phyloP scores from a whole-genome alignment of 2,329 filamentous ascomycete genomes.

The Claviceps africana region DNA sequence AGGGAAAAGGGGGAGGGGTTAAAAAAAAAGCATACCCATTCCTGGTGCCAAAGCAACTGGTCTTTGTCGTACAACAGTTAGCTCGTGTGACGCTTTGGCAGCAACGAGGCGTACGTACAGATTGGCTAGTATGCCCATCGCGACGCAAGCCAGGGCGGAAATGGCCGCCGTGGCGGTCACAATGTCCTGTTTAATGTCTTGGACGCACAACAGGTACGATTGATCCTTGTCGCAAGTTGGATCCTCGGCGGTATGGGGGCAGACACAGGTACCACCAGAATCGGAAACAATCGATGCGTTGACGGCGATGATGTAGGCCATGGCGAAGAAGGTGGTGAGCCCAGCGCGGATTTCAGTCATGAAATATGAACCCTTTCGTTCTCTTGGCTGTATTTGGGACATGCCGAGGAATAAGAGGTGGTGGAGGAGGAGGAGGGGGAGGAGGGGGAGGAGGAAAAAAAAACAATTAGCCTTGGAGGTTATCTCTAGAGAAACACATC shows the following conservation, averaged over 20 bases:
- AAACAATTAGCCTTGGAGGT: neutral
- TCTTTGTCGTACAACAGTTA: conserved; percentile 11
- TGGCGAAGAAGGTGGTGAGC: conserved; percentile 63
- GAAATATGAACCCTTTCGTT: conserved; percentile 63
- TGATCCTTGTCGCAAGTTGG: conserved; percentile 37
- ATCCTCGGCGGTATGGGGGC: conserved; percentile 37
- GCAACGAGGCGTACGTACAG: conserved; percentile 29
- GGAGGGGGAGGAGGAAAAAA: too few species aligned
- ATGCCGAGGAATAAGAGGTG: neutral
- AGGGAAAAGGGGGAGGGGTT: neutral
- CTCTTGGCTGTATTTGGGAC: conserved; percentile 37
- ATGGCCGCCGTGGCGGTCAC: conserved; percentile 80
- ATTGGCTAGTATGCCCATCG: conserved; percentile 72
- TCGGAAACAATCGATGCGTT: conserved; percentile 43
- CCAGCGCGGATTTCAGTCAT: conserved; percentile 75
- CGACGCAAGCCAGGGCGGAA: conserved; percentile 63
- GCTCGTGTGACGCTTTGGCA: neutral
- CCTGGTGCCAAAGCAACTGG: conserved; percentile 27
- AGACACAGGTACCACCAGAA: conserved; percentile 64
- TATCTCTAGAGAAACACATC: neutral
- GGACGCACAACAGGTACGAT: conserved; percentile 49
- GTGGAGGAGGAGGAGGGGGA: too few species aligned
- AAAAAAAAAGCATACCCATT: conserved; percentile 21
- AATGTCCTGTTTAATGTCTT: conserved; percentile 58
- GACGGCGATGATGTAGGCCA: conserved; percentile 41